Conservation (phyloP, 768 basidiomycete genomes). For the Panaeolus papilionaceus region DNA sequence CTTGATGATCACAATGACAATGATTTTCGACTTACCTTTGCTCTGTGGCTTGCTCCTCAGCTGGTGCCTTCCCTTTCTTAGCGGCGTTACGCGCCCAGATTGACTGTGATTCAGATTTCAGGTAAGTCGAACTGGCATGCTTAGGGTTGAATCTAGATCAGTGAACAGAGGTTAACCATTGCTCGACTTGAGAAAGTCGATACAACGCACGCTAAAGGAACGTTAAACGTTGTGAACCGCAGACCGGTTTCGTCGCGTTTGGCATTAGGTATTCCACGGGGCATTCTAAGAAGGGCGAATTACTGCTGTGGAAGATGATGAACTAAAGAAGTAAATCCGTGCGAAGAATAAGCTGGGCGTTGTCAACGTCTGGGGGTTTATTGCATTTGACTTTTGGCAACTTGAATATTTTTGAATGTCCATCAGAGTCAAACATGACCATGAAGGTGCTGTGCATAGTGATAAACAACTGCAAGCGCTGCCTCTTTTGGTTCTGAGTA, state of each 20-base stretch:
- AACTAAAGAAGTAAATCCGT: not conserved
- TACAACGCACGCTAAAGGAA: slow-evolving; percentile 69
- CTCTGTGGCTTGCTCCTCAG: slow-evolving; percentile 50
- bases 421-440: not conserved
- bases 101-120: slow-evolving; percentile 77
- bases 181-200: slow-evolving; percentile 1
- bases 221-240: slow-evolving; percentile 81
- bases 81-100: slow-evolving; percentile 75
- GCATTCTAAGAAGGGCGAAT: slow-evolving; percentile 53
- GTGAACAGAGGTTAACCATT: slow-evolving; percentile 15
- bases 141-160: slow-evolving; percentile 74
- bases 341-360: slow-evolving; percentile 3
- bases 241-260: slow-evolving; percentile 84
- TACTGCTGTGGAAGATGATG: slow-evolving; percentile 1
- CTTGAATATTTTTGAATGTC: not conserved
- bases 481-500: not conserved
- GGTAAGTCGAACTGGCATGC: slow-evolving; percentile 77
- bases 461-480: not conserved
- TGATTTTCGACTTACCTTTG: slow-evolving; percentile 47
- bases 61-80: slow-evolving; percentile 52
- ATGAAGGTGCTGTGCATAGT: not conserved
- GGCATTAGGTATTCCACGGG: slow-evolving; percentile 81
- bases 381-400: not conserved
- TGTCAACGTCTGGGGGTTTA: not conserved
- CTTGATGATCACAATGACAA: slow-evolving; percentile 26